These are phyloP conservation scores for Magnolia kwangsiensis DNA, from an alignment of 164 flowering plant genomes.

Conservation along the genomic window DNA sequence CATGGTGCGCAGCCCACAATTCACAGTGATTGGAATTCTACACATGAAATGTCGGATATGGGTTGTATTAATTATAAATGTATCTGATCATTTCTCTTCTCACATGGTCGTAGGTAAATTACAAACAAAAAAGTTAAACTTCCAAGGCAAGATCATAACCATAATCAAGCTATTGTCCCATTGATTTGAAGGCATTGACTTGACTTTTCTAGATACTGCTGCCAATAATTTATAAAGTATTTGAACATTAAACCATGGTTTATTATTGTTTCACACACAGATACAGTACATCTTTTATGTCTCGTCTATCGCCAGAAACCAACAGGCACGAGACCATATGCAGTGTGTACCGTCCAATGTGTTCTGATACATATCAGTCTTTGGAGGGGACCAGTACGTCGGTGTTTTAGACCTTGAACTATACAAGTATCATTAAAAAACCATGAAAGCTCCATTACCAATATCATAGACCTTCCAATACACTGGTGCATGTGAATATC, in stretches of 20 bases:
- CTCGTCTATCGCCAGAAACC: no score
- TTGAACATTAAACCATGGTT: not conserved
- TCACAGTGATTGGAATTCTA: no score
- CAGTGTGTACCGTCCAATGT: not conserved
- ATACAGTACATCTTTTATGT: not conserved
- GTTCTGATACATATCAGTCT: not conserved
- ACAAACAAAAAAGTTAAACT: no score
- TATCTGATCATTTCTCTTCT: no score
- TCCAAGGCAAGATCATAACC: not conserved
- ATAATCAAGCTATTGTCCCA: not conserved
- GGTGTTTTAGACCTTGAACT: not conserved
- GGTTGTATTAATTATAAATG: no score
- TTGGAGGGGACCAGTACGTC: not conserved
- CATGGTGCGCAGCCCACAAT: no score
- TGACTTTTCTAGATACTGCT: not conserved
- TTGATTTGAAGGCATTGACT: not conserved
- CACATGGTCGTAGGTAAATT: no score
- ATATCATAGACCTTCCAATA: not conserved
- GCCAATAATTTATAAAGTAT: not conserved
- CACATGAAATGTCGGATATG: no score
- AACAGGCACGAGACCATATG: no score
- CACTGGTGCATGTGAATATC: not conserved
- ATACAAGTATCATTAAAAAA: not conserved
- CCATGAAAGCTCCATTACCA: not conserved
- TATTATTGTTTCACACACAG: no score